Conservation (phyloP, 495 filamentous ascomycete species). For the Xeromyces bisporus region DNA sequence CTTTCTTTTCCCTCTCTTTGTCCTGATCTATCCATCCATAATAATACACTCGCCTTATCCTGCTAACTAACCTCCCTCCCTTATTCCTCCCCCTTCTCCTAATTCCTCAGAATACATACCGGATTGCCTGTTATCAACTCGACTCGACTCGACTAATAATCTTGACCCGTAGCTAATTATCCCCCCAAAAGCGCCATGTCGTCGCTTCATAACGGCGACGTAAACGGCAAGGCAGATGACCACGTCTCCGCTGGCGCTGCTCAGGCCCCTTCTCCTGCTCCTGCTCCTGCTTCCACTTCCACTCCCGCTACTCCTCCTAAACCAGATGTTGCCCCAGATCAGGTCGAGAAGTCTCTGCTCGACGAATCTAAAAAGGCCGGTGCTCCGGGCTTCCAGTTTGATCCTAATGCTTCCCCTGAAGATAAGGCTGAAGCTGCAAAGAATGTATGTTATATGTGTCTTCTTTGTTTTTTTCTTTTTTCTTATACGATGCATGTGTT, state of each 20-base stretch:
- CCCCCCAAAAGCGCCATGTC: neutral
- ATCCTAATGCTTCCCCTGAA: conserved; percentile 69
- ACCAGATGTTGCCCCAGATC: conserved; percentile 48
- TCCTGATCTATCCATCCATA: no score
- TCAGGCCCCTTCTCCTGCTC: neutral
- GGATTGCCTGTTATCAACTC: no score
- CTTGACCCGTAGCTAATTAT: no score
- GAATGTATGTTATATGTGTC: conserved; percentile 42
- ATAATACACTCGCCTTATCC: no score
- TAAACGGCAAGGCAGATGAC: neutral
- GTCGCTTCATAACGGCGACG: neutral
- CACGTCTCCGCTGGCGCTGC: neutral
- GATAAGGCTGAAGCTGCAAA: conserved; percentile 65
- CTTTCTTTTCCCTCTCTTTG: no score
- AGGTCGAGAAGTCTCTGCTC: conserved; percentile 51
- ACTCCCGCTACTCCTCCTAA: conserved; percentile 24
- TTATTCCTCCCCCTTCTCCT: no score
- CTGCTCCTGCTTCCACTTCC: conserved; percentile 3
- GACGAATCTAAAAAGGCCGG: conserved; percentile 63
- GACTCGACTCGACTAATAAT: no score
- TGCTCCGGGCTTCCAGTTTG: conserved; percentile 62
- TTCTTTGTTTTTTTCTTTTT: conserved; percentile 5
- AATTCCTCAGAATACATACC: no score
- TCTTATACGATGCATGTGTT: conserved; percentile 2
- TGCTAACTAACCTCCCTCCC: no score